Conservation (phyloP, 1,284 basidiomycete species). For the Schizophyllum amplum region DNA sequence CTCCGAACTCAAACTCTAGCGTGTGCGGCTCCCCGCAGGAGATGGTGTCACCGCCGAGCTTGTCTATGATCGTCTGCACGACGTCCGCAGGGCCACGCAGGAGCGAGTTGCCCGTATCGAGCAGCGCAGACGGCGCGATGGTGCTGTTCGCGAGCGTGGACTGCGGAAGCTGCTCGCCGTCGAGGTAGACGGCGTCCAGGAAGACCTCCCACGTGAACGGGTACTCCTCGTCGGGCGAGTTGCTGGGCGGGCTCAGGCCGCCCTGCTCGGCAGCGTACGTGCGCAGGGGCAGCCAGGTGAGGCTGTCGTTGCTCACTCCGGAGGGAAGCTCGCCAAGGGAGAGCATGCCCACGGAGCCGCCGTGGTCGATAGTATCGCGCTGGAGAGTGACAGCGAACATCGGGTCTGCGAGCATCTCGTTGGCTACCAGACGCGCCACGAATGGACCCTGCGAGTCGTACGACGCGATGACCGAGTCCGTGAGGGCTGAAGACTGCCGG, state of each 20-base stretch:
- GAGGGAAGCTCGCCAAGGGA: slow-evolving; percentile 44
- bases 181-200: slow-evolving; percentile 47
- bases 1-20: slow-evolving; percentile 54
- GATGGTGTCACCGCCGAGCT: slow-evolving; percentile 34
- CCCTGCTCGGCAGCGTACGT: slow-evolving; percentile 32
- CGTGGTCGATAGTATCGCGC: slow-evolving; percentile 41
- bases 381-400: slow-evolving; percentile 40
- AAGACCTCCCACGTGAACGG: slow-evolving; percentile 52
- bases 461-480: slow-evolving; percentile 17
- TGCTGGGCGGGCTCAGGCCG: slow-evolving; percentile 33
- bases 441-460: slow-evolving; percentile 26
- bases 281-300: slow-evolving; percentile 47
- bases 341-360: slow-evolving; percentile 40
- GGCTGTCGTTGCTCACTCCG: slow-evolving; percentile 27
- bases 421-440: slow-evolving; percentile 29
- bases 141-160: slow-evolving; percentile 29
- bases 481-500: slow-evolving; percentile 6
- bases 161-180: slow-evolving; percentile 38
- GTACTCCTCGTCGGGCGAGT: slow-evolving; percentile 35
- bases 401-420: slow-evolving; percentile 23
- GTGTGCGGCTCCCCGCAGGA: slow-evolving; percentile 39
- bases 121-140: slow-evolving; percentile 37
- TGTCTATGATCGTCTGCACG: slow-evolving; percentile 32
- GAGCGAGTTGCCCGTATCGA: slow-evolving; percentile 52
- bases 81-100: slow-evolving; percentile 48